phyloP scores from a whole-genome alignment of 2,329 filamentous ascomycete species.

The Trichophyton rubrum region DNA sequence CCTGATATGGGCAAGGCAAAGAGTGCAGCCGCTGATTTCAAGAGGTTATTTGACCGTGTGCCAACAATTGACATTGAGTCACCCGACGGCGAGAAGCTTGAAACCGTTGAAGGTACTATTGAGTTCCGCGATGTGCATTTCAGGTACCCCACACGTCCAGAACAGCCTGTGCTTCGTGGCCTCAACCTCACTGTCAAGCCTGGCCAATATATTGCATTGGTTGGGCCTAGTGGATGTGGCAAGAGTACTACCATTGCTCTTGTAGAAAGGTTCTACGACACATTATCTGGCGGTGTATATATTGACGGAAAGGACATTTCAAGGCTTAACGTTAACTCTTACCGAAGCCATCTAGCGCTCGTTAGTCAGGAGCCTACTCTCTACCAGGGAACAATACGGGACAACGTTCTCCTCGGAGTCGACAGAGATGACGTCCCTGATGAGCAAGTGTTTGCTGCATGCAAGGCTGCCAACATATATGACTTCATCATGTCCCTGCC shows the following conservation, averaged over 20 bases:
- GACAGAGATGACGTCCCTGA: conserved; percentile 56
- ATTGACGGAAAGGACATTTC: conserved; percentile 76
- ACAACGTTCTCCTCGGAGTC: conserved; percentile 77
- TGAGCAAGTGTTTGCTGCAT: conserved; percentile 61
- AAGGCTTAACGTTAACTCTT: conserved; percentile 69
- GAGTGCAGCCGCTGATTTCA: conserved; percentile 66
- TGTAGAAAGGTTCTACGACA: conserved; percentile 89
- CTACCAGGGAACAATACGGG: conserved; percentile 81
- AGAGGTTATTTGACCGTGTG: conserved; percentile 68
- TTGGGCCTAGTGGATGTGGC: conserved; percentile 87
- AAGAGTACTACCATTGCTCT: conserved; percentile 90
- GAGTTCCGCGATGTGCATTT: conserved; percentile 92
- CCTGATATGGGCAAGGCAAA: conserved; percentile 91
- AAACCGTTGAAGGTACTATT: conserved; percentile 58
- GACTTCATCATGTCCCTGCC: conserved; percentile 75
- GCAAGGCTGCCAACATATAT: conserved; percentile 83
- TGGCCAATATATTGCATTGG: conserved; percentile 53
- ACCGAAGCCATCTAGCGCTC: conserved; percentile 70
- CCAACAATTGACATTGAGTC: conserved; percentile 78
- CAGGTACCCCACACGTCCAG: conserved; percentile 79
- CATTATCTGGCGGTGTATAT: conserved; percentile 63
- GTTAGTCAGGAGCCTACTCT: conserved; percentile 91
- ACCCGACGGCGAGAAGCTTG: conserved; percentile 49
- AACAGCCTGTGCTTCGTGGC: conserved; percentile 82
- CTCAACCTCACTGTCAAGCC: conserved; percentile 46